phyloP scores from a whole-genome alignment of 768 basidiomycete species.

The Basidioascus undulatus region DNA sequence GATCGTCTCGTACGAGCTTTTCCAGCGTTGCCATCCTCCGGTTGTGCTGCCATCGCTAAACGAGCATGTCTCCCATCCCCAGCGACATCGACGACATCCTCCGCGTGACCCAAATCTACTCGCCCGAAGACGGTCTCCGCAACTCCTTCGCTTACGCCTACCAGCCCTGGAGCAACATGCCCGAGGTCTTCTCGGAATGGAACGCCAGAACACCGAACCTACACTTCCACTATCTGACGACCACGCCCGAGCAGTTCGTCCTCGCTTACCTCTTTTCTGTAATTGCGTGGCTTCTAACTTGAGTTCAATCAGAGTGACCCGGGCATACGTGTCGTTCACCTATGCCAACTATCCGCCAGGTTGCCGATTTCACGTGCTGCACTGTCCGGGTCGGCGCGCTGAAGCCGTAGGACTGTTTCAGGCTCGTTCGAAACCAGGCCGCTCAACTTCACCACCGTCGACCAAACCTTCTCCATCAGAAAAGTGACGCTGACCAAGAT shows the following conservation, averaged over 20 bases:
- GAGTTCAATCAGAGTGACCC: too few species aligned
- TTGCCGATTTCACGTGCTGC: too few species aligned
- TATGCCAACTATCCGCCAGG: constrained; percentile 17
- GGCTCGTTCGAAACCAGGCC: constrained; percentile 19
- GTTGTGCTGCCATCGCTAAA: too few species aligned
- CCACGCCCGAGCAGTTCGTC: constrained; percentile 18
- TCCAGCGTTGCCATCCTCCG: too few species aligned
- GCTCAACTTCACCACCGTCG: constrained; percentile 17
- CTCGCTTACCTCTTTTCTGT: too few species aligned
- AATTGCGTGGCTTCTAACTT: too few species aligned
- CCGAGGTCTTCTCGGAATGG: constrained; percentile 16
- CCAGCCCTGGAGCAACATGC: constrained; percentile 16
- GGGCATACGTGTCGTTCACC: constrained; percentile 18
- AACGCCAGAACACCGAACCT: constrained; percentile 9
- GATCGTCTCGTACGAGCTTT: too few species aligned
- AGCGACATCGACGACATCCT: constrained; percentile 21
- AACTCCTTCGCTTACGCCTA: constrained; percentile 18
- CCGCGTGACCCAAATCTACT: constrained; percentile 19
- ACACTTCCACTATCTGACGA: constrained; percentile 21
- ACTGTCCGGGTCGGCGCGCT: too few species aligned
- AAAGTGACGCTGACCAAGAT: constrained; percentile 15
- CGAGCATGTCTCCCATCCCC: too few species aligned
- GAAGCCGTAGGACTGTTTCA: too few species aligned
- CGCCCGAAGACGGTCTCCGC: constrained; percentile 16
- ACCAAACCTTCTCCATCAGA: constrained; percentile 15